Base-by-base conservation (phyloP, 768 basidiomycete genomes). In the Serendipita vermifera region DNA sequence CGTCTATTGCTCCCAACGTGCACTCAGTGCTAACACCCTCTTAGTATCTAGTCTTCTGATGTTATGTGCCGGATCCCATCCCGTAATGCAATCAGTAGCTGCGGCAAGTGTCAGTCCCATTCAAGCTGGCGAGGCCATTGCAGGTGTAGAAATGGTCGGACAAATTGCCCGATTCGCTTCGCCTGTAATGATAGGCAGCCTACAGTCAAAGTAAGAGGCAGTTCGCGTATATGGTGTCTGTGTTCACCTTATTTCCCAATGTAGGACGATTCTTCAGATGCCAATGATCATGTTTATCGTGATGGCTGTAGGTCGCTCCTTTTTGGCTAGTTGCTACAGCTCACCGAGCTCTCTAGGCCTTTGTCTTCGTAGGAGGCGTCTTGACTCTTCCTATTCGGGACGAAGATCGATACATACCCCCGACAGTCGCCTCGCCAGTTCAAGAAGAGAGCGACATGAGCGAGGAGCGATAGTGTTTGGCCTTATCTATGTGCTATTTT, bases 341-440 rank as follows among this genome's bases (percentile, higher is more conserved):
- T 36, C n/a, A 36, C 35, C 9, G n/a, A 36, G 9, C 35, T 36
- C 9, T 36, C 35, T 29, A 51, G 46, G n/a, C n/a, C 2, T 7
- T 29, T 5, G 31, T 29, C 22, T 6, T 51, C 9, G 46, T 26
- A 9, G 46, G n/a, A 4, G 22, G 24, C 7, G 4, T 9, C 7
- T 15, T 51, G 22, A 51, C 46, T 29, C 31, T 51, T n/a, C 29
- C 31, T 29, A 51, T 51, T n/a, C 46, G 46, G 15, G 46, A 51
- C 22, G 46, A 51, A 7, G 46, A 51, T 29, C 24, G 46, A n/a
- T 51, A 51, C n/a, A 51, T 51, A 51, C 46, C 46, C 15, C n/a
- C 27, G 9, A 29, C 4, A 7, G 27, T 29, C 9, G 46, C 24
- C 31, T 6, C 35, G 9, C 35, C 35, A 36, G 35, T 9, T 9